Evolutionary conservation across 805 yeast species (phyloP).

Genomic region (Wickerhamiella dianesei): DNA sequence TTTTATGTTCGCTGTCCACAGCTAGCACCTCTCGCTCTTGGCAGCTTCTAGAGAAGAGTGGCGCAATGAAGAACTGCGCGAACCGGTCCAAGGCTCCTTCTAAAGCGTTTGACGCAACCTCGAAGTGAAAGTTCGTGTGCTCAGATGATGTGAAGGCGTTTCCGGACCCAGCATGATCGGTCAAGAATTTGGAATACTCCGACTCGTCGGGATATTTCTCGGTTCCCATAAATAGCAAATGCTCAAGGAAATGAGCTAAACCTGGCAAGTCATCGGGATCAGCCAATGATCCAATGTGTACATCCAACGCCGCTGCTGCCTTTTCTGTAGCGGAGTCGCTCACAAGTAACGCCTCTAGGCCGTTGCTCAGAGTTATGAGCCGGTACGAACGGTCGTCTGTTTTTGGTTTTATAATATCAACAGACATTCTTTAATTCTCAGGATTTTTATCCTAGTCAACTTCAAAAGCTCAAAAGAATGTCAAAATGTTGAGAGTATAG

Average conservation of each 20-base stretch:
- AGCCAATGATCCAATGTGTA: conserved; percentile 66
- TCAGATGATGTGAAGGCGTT: conserved; percentile 86
- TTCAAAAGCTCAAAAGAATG: too few relatives aligned
- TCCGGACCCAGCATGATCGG: conserved; percentile 76
- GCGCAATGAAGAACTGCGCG: conserved; percentile 80
- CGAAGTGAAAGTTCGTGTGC: conserved; percentile 85
- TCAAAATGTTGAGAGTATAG: neutral
- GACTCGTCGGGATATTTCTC: conserved; percentile 61
- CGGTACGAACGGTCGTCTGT: conserved; percentile 67
- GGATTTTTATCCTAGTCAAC: neutral
- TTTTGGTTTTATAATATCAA: conserved; percentile 21
- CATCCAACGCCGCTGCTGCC: conserved; percentile 60
- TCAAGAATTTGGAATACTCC: conserved; percentile 57
- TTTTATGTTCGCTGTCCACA: conserved; percentile 91
- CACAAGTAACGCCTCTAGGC: conserved; percentile 50
- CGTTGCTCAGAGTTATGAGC: conserved; percentile 53
- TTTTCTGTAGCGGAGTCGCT: conserved; percentile 58
- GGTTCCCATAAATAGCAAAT: conserved; percentile 70
- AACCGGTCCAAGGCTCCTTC: conserved; percentile 87
- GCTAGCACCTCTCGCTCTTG: conserved; percentile 89
- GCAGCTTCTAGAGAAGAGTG: conserved; percentile 58
- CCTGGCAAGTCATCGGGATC: conserved; percentile 67
- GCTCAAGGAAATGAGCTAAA: conserved; percentile 83
- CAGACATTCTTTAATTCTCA: neutral
- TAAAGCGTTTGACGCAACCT: conserved; percentile 58